phyloP scores from a whole-genome alignment of 2,329 filamentous ascomycete genomes.

The Beauveria bassiana region DNA sequence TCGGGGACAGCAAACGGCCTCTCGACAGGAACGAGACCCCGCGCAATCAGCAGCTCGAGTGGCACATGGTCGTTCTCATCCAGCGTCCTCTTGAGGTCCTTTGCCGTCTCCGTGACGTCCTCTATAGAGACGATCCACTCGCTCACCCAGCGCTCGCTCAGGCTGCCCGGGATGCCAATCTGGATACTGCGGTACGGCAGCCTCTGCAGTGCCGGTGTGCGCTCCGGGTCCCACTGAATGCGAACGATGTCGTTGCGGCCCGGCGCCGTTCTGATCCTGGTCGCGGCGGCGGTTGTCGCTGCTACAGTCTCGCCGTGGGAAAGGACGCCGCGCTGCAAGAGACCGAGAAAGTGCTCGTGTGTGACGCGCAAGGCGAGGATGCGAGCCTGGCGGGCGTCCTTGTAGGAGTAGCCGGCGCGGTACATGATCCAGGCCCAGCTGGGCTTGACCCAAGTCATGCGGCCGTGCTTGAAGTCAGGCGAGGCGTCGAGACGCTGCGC shows the following conservation, averaged over 20 bases:
- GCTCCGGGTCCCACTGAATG: conserved; percentile 60
- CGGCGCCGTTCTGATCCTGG: conserved; percentile 16
- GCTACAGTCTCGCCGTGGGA: conserved; percentile 13
- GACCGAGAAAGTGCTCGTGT: conserved; percentile 38
- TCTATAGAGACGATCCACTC: conserved; percentile 47
- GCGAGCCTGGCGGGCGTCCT: conserved; percentile 44
- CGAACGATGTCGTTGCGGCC: conserved; percentile 30
- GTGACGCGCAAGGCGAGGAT: conserved; percentile 51
- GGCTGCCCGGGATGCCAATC: conserved; percentile 45
- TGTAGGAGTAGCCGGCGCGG: conserved; percentile 51
- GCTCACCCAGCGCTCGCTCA: conserved; percentile 39
- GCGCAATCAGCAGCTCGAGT: conserved; percentile 27
- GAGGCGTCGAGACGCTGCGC: conserved; percentile 45
- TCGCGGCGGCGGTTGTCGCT: not conserved
- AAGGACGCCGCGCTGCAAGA: conserved; percentile 33
- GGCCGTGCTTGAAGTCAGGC: conserved; percentile 40
- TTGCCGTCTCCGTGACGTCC: conserved; percentile 49
- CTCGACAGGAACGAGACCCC: conserved; percentile 37
- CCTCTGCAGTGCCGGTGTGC: conserved; percentile 35
- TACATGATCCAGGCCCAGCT: conserved; percentile 60
- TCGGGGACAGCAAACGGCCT: conserved; percentile 33
- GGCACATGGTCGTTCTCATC: conserved; percentile 30
- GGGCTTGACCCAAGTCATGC: conserved; percentile 61
- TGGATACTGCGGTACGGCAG: conserved; percentile 50
- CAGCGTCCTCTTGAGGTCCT: conserved; percentile 37